phyloP scores from a whole-genome alignment of 169 alveolate genomes.

The Plasmodium inui region DNA sequence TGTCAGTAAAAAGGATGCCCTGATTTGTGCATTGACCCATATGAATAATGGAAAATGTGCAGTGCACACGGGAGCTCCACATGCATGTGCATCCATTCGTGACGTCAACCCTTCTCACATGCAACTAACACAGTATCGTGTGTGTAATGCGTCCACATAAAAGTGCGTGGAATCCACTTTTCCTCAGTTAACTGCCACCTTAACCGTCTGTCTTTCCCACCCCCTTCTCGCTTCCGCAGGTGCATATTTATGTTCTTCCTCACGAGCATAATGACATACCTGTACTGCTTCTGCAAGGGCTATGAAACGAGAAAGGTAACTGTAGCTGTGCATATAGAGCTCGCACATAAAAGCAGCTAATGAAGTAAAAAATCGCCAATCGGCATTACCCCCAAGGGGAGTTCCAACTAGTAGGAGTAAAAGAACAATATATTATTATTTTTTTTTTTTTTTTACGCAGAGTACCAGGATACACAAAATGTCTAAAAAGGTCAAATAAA shows the following conservation, averaged over 20 bases:
- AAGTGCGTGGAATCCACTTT: not conserved
- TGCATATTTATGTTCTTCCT: constrained; percentile 16
- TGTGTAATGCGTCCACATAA: not conserved
- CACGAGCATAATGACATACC: constrained; percentile 13
- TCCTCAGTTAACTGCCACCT: not conserved
- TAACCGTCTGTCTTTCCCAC: not conserved
- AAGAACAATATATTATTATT: not conserved
- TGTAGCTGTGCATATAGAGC: not conserved
- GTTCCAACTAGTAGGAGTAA: not conserved
- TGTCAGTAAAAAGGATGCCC: not conserved
- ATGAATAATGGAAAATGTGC: not conserved
- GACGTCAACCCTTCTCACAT: not conserved
- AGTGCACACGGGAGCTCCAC: not conserved
- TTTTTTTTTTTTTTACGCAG: not conserved
- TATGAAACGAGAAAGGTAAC: constrained; percentile 11
- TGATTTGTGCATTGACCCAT: not conserved
- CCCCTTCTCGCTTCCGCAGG: not conserved
- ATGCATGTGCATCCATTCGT: not conserved
- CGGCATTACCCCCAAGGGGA: not conserved
- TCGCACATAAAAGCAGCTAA: not conserved
- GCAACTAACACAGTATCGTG: not conserved
- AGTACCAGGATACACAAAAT: not conserved
- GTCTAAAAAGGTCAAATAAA: not conserved
- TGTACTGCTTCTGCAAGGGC: constrained; percentile 31
- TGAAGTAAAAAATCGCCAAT: not conserved